Evolutionary conservation across 345 rosid species (phyloP), one percentile per base, ranked within the genome.

Genomic region (Barbarea vulgaris): DNA sequence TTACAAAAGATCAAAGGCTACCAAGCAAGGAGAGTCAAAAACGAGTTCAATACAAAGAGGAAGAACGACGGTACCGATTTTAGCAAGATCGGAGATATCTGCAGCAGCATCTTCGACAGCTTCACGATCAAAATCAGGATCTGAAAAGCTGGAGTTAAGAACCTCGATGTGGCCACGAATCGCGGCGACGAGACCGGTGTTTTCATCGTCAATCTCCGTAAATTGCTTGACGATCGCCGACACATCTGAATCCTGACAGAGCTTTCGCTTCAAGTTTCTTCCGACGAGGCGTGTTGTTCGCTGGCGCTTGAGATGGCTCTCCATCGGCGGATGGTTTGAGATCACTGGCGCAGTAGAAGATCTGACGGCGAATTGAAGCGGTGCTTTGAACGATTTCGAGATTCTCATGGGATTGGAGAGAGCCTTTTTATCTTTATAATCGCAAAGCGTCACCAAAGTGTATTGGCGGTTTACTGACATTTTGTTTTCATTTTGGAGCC

Each of bases 191-290:
- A 84, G 82, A 79, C 82, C 84, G 39, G 2, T 22, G 63, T 61
- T 50, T 24, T 59, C 76, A 11, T 72, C 74, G 19, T 50, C 46
- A 19, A 24, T 28, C 18, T 61, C 79, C n/a, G 19, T 30, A 14
- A 37, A 8, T 24, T 63, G 67, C 0, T 7, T 36, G 67, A 58
- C 61, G 5, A 48, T 46, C n/a, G 60, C 74, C 69, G 81, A 80
- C 6, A 28, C 67, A 1, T 39, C 77, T 59, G 80, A 73, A 4
- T 87, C 85, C 21, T 54, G 80, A 65, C 79, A 79, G 9, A 83
- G 81, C 78, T 85, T 88, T 47, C 89, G 75, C 81, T 83, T 90
- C 89, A 83, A 79, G 82, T 83, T 81, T 47, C 83, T 74, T 9
- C 76, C 76, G 48, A 22, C 13, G 62, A 65, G 9, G 14, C 75